Base-by-base conservation (phyloP, 345 rosid species). In the Citrus trifoliata region DNA sequence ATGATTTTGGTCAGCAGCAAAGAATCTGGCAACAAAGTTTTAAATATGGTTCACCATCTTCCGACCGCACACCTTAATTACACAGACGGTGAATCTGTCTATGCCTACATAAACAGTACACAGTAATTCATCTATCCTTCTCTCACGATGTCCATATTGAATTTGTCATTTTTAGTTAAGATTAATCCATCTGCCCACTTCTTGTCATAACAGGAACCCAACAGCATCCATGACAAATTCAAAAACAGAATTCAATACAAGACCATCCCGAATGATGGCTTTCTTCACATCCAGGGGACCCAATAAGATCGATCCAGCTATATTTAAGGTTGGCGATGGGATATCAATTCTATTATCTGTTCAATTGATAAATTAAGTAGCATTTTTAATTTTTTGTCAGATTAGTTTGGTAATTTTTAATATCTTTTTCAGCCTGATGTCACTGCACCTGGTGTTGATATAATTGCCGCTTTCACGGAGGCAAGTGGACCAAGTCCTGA, bases 391-490 rank as follows among this genome's bases (percentile, higher is more conserved):
- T 25, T n/a, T 14, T 62, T 3, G 13, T 46, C 51, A 46, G 51
- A 46, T 46, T 46, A 13, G 18, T 46, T 46, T 46, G 51, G 51
- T 46, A 13, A 46, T 3, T 46, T 46, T 46, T 46, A 46, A 13
- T 12, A 3, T 12, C 51, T 12, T 12, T 82, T 42, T 79, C 86
- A 46, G 92, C 94, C 94, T 67, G 91, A 90, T 78, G 61, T 91
- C 30, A 89, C 87, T 66, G 93, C 93, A 53, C 93, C 95, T 0
- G 93, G 93, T 4, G 87, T 87, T 51, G 63, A 66, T 66, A 61
- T 89, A 42, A 76, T 91, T 55, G 91, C 92, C 32, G 91, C 89
- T 42, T 85, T 22, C 76, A 69, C 80, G 3, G 80, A 64, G 78
- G 83, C 78, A 40, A 63, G 18, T 1, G 71, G 78, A 1, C 88